phyloP scores from a whole-genome alignment of 371 early-diverging fungal species.

The Zychaea mexicana region DNA sequence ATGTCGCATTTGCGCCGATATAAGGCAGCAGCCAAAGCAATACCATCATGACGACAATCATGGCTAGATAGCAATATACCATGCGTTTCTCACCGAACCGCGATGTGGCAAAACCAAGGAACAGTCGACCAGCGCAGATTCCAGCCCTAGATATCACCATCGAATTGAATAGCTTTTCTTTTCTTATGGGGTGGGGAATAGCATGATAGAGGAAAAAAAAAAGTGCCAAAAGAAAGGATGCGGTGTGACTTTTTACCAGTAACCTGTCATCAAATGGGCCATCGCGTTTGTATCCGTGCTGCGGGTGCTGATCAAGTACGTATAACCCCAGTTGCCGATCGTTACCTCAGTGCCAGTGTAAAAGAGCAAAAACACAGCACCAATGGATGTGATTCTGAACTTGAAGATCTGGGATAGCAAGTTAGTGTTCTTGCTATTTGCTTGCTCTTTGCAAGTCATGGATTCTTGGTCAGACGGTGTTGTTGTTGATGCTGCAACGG shows the following conservation, averaged over 20 bases:
- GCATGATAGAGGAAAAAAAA: no score
- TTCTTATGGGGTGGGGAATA: no score
- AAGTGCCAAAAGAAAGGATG: no score
- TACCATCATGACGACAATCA: constrained; percentile 19
- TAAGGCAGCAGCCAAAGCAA: constrained; percentile 21
- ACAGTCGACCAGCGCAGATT: constrained; percentile 24
- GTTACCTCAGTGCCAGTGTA: constrained; percentile 34
- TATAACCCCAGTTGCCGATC: constrained; percentile 31
- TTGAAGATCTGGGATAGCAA: constrained; percentile 10
- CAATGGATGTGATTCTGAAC: constrained; percentile 16
- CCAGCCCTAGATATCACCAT: constrained; percentile 16
- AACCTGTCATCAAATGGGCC: constrained; percentile 29
- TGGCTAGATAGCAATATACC: constrained; percentile 20
- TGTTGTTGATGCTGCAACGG: not conserved
- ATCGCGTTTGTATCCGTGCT: constrained; percentile 20
- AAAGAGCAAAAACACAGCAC: constrained; percentile 22
- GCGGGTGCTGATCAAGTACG: constrained; percentile 24
- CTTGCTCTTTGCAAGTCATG: not conserved
- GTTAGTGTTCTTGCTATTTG: not conserved
- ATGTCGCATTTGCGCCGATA: constrained; percentile 20
- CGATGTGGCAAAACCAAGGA: constrained; percentile 24
- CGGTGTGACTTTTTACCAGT: no score
- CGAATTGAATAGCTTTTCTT: no score
- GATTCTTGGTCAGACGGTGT: not conserved
- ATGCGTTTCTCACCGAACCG: constrained; percentile 31